Evolutionary conservation across 768 basidiomycete species (phyloP), one percentile per base, ranked within the genome.

Genomic region (Mycena polygramma): DNA sequence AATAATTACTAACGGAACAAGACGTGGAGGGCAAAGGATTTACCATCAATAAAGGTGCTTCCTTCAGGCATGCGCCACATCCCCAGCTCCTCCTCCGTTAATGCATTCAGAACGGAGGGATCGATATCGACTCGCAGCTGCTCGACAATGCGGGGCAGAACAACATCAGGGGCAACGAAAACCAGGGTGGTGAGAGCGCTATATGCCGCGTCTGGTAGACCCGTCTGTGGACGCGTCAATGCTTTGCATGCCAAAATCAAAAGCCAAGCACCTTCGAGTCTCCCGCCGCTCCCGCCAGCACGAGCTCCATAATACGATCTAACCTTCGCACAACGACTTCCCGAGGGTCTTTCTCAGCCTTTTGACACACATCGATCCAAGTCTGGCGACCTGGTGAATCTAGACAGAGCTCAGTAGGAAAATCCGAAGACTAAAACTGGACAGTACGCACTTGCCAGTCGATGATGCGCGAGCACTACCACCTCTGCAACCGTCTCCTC

Each of bases 61-160:
- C 97, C 79, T 96, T 99, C 3, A 0, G 94, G 93, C 1, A 96
- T 96, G 4, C 83, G 83, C 95, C 94, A 98, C 17, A 98, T 91
- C 7, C 90, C 94, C 20, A 95, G 77, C 53, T 98, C 96, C 10
- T 87, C 83, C 15, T 91, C 86, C 0, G 91, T 91, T 66, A 99
- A 79, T 19, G 88, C 80, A 22, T 88, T 86, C 58, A 97, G 81
- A n/a, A 81, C 77, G 0, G 78, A 72, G 0, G 89, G 83, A 65
- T 91, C 83, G n/a, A 98, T 84, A 76, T 96, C 93, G 0, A 78
- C 75, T 26, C 83, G 81, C 4, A 96, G 77, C 70, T 92, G 93
- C 2, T 87, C 86, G 54, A 95, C 79, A n/a, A 97, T 77, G 26
- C 87, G 87, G 0, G 93, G 91, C 4, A 98, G 81, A 13, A 92